phyloP scores from a whole-genome alignment of 129 eudicot species.

The Centrapalus pauciflorus region DNA sequence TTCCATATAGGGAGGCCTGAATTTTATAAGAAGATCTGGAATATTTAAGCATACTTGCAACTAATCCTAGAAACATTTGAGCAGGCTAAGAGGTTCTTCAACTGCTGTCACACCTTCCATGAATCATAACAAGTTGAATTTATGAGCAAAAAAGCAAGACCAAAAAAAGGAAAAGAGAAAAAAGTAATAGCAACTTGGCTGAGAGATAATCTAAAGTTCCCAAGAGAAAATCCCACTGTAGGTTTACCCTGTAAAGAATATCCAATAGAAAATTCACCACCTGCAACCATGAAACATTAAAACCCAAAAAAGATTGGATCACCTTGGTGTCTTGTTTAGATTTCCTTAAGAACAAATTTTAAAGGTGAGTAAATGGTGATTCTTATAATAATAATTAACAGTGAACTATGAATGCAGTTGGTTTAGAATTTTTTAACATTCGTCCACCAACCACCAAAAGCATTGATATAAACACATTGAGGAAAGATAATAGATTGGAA shows the following conservation, averaged over 20 bases:
- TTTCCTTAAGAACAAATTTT: neutral
- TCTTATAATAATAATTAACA: no score
- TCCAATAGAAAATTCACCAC: conserved; percentile 71
- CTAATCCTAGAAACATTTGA: conserved; percentile 56
- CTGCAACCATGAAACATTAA: conserved; percentile 37
- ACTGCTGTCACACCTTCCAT: conserved; percentile 82
- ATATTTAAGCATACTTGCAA: conserved; percentile 45
- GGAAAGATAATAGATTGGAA: neutral
- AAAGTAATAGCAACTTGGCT: no score
- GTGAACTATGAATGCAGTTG: neutral
- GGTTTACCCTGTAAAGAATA: conserved; percentile 44
- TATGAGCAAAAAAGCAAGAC: no score
- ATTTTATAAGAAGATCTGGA: conserved; percentile 53
- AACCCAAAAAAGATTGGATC: neutral
- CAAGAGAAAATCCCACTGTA: conserved; percentile 65
- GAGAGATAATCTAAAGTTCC: conserved; percentile 60
- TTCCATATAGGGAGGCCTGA: conserved; percentile 65
- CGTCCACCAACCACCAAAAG: neutral
- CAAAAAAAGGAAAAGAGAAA: no score
- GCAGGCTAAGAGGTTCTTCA: conserved; percentile 55
- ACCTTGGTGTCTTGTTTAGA: neutral
- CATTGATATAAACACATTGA: neutral
- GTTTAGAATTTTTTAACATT: neutral
- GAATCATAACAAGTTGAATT: no score
- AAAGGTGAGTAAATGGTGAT: no score